These are phyloP conservation scores for Botrytis sinoallii DNA, from an alignment of 2,329 filamentous ascomycete species.

Conservation along the genomic window DNA sequence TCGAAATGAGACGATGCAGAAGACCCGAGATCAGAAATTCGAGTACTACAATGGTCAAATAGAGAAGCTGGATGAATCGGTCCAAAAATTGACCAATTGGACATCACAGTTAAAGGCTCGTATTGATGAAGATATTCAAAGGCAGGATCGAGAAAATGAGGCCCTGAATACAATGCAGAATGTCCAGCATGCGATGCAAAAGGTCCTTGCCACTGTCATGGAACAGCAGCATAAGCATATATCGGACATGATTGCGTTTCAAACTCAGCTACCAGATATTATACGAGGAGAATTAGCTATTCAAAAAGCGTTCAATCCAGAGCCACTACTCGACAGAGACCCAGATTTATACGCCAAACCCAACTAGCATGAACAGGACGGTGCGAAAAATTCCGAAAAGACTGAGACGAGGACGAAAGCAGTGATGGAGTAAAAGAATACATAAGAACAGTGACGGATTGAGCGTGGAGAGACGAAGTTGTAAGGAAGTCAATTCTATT, in stretches of 20 bases:
- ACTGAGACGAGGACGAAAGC: not conserved
- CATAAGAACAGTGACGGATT: accelerated
- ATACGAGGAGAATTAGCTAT: not conserved
- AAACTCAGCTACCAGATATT: not conserved
- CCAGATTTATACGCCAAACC: not conserved
- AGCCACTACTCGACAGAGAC: not conserved
- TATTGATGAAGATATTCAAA: not conserved
- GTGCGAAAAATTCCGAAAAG: not conserved
- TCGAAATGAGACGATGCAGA: not conserved
- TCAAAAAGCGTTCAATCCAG: not conserved
- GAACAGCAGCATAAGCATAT: not conserved
- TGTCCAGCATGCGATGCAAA: not conserved
- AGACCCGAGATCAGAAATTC: not conserved
- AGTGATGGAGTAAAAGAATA: not conserved
- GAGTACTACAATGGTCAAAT: not conserved
- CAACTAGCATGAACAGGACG: not conserved
- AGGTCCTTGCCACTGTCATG: not conserved
- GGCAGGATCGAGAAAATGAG: not conserved
- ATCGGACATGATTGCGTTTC: not conserved
- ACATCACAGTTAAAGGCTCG: not conserved
- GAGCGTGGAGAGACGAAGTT: not conserved
- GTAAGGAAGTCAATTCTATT: accelerated
- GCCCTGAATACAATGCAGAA: not conserved
- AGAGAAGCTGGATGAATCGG: not conserved
- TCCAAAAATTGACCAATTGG: not conserved